phyloP scores from a whole-genome alignment of 2,329 filamentous ascomycete species.

The Thelonectria blattea region DNA sequence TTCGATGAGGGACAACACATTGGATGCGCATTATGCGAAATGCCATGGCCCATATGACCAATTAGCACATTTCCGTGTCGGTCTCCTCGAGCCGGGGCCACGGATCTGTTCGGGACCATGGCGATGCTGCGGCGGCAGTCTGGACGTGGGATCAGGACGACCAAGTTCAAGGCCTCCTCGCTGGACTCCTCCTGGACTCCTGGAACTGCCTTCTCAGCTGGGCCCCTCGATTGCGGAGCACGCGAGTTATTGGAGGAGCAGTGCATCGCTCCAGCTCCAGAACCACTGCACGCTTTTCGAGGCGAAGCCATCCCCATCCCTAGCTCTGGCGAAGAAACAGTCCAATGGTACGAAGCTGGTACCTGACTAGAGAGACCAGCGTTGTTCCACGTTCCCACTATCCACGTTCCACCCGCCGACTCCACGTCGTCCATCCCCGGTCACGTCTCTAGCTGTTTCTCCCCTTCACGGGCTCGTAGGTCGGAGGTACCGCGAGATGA shows the following conservation, averaged over 20 bases:
- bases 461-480: slow-evolving; percentile 1
- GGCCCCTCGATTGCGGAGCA: not conserved
- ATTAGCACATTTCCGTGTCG: slow-evolving; percentile 22
- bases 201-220: no score
- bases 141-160: no score
- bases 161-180: no score
- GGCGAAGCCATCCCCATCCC: not conserved
- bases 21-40: slow-evolving; percentile 24
- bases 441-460: not conserved
- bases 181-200: no score
- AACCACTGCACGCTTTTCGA: not conserved
- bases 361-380: slow-evolving; percentile 25
- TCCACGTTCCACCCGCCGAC: slow-evolving; percentile 32
- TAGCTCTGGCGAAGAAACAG: not conserved
- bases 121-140: slow-evolving; percentile 19
- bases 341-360: slow-evolving; percentile 12
- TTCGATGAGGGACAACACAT: not conserved
- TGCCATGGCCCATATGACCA: slow-evolving; percentile 22
- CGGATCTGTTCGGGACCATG: slow-evolving; percentile 22
- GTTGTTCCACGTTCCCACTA: slow-evolving; percentile 27
- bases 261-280: not conserved
- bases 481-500: slow-evolving; percentile 1
- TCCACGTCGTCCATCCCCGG: slow-evolving; percentile 28
- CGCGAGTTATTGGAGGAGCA: not conserved
- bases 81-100: slow-evolving; percentile 25